Conservation (phyloP, 495 filamentous ascomycete genomes). For the Melanomma pulvis-pyrius region DNA sequence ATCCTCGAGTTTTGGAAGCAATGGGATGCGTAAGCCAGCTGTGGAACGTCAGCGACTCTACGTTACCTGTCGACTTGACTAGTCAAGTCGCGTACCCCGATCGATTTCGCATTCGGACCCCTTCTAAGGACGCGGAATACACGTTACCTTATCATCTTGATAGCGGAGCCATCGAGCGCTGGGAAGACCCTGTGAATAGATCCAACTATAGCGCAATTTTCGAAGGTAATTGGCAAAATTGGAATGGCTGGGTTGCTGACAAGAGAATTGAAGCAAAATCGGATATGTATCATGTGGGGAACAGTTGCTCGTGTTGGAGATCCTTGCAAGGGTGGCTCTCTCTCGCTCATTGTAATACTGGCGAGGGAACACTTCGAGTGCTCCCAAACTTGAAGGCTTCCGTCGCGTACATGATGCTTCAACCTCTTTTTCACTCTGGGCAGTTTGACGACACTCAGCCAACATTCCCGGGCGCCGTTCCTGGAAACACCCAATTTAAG, state of each 20-base stretch:
- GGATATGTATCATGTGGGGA: conserved; percentile 8
- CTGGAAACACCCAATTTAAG: conserved; percentile 5
- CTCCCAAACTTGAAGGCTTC: conserved; percentile 4
- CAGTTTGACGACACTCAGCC: conserved; percentile 4
- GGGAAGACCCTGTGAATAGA: conserved; percentile 9
- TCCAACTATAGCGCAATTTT: conserved; percentile 11
- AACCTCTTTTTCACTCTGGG: conserved; percentile 6
- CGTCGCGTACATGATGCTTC: conserved; percentile 10
- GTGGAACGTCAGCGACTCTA: conserved; percentile 7
- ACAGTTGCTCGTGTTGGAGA: conserved; percentile 3
- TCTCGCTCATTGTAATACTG: background rate
- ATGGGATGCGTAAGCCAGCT: conserved; percentile 8
- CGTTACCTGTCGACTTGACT: background rate
- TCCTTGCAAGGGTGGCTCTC: conserved; percentile 12
- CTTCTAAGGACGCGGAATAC: conserved; percentile 3
- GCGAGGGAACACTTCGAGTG: conserved; percentile 13
- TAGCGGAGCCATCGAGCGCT: conserved; percentile 12
- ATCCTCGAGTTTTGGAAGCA: conserved; percentile 9
- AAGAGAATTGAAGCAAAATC: background rate
- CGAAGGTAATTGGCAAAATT: conserved; percentile 15
- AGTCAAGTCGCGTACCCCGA: conserved; percentile 15
- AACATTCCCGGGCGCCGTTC: conserved; percentile 1
- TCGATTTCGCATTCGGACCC: conserved; percentile 6
- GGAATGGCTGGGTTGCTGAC: conserved; percentile 9
- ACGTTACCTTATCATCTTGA: conserved; percentile 4